A percentile compares a stretch with the other conserved stretches of the same genome.
Evolutionary conservation across 2,329 filamentous ascomycete species (phyloP).

Genomic region (Penicillium sp.): DNA sequence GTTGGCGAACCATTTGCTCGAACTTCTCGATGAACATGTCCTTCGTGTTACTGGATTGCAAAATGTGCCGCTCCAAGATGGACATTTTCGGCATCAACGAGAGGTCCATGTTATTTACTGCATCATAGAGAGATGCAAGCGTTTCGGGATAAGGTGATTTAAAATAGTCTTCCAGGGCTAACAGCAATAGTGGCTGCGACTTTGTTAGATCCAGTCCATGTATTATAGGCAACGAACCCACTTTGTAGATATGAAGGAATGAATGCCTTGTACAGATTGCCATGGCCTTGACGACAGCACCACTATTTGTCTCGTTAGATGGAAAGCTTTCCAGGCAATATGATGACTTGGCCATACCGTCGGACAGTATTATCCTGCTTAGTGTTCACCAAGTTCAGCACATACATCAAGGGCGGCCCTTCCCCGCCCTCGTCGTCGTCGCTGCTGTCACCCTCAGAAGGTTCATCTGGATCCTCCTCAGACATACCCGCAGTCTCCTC

Average conservation of each 20-base stretch:
- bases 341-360: conserved; percentile 52
- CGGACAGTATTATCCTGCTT: conserved; percentile 94
- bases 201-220: conserved; percentile 24
- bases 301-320: conserved; percentile 58
- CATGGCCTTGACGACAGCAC: conserved; percentile 96
- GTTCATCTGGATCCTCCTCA: conserved; percentile 56
- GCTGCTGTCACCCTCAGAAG: conserved; percentile 52
- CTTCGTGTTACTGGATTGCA: conserved; percentile 90
- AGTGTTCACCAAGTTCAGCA: conserved; percentile 96
- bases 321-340: not conserved
- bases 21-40: conserved; percentile 99
- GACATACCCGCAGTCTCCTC: conserved; percentile 58
- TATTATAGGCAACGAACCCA: conserved; percentile 36
- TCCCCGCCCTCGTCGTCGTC: conserved; percentile 72
- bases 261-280: conserved; percentile 97
- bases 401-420: conserved; percentile 92
- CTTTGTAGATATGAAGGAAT: conserved; percentile 98
- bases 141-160: conserved; percentile 88
- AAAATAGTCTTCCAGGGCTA: conserved; percentile 97
- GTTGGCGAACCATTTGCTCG: conserved; percentile 87
- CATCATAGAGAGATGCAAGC: conserved; percentile 83
- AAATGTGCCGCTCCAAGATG: conserved; percentile 79
- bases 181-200: conserved; percentile 76
- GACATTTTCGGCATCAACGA: conserved; percentile 89
- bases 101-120: conserved; percentile 95